Percentiles rank a stretch among this genome's conserved stretches.
These are phyloP conservation scores for Cladosporium sp. DNA, from an alignment of 2,329 filamentous ascomycete genomes.

Conservation along the genomic window DNA sequence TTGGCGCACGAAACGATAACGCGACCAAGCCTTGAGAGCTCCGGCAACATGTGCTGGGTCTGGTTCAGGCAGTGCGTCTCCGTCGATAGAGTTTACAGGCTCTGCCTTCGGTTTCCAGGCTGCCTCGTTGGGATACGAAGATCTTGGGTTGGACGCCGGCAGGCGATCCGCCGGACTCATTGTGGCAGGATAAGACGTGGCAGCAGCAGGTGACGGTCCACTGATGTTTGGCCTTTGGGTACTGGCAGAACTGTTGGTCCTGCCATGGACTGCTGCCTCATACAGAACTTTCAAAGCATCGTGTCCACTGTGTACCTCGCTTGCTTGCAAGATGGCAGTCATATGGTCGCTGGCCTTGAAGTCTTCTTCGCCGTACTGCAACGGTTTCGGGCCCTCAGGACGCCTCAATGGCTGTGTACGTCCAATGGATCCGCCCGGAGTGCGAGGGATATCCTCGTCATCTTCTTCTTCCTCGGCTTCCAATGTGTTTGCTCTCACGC, in stretches of 20 bases:
- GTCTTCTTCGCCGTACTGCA: conserved; percentile 51
- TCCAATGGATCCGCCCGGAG: conserved; percentile 66
- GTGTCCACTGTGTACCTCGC: conserved; percentile 83
- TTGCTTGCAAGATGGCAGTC: conserved; percentile 59
- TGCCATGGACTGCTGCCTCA: conserved; percentile 67
- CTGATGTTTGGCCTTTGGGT: conserved; percentile 28
- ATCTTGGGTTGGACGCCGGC: conserved; percentile 22
- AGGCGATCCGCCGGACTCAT: conserved; percentile 7
- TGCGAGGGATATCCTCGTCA: conserved; percentile 60
- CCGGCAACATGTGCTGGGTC: conserved; percentile 49
- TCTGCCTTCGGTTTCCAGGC: conserved; percentile 29
- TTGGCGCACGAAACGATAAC: conserved; percentile 91
- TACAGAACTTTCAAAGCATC: conserved; percentile 90
- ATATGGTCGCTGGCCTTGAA: conserved; percentile 60
- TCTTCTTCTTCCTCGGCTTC: conserved; percentile 50
- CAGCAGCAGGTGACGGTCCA: conserved; percentile 20
- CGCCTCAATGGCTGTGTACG: conserved; percentile 66
- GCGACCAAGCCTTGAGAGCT: conserved; percentile 82
- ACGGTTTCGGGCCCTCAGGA: conserved; percentile 46
- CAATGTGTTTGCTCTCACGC: conserved; percentile 44
- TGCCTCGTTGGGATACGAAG: conserved; percentile 26
- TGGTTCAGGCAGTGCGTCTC: conserved; percentile 28
- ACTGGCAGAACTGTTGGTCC: conserved; percentile 46
- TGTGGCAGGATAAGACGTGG: conserved; percentile 19
- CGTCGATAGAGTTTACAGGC: conserved; percentile 20